These are phyloP conservation scores for Baudoinia panamericana DNA, from an alignment of 495 filamentous ascomycete genomes.

Conservation along the genomic window DNA sequence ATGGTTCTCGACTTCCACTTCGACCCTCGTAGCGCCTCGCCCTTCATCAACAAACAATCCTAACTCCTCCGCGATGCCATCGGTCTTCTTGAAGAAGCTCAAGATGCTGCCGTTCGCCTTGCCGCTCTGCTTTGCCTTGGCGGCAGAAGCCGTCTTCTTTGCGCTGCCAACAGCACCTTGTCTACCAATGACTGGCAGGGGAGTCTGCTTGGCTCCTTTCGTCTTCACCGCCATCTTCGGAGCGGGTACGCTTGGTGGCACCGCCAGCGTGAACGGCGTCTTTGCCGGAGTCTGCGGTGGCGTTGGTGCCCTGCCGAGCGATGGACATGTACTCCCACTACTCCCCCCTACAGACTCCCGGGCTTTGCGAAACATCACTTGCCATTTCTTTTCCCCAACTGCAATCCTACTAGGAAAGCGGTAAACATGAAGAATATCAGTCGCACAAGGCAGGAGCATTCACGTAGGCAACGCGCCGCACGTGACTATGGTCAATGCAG, in stretches of 20 bases:
- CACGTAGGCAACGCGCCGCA: too few relatives aligned
- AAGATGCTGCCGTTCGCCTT: constrained; percentile 63
- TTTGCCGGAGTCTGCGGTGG: constrained; percentile 27
- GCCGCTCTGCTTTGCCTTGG: constrained; percentile 25
- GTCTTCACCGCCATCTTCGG: constrained; percentile 16
- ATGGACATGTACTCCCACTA: constrained; percentile 22
- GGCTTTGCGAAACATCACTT: constrained; percentile 36
- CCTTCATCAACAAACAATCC: constrained; percentile 29
- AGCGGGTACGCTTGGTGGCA: constrained; percentile 12
- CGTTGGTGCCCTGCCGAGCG: constrained; percentile 33
- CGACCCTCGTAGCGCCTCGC: constrained; percentile 15
- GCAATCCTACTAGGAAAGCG: background rate
- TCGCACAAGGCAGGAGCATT: too few relatives aligned
- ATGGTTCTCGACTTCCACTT: constrained; percentile 3
- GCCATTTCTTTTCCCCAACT: background rate
- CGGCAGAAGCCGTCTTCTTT: constrained; percentile 13
- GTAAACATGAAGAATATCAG: too few relatives aligned
- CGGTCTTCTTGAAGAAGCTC: constrained; percentile 68
- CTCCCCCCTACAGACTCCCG: constrained; percentile 19
- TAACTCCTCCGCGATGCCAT: constrained; percentile 29
- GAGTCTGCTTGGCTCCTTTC: constrained; percentile 24
- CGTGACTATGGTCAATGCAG: too few relatives aligned
- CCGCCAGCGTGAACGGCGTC: constrained; percentile 17
- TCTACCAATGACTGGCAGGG: constrained; percentile 17
- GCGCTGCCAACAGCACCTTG: constrained; percentile 19